Conservation (phyloP, 2,329 filamentous ascomycete species). For the Trichoderma polysporum region DNA sequence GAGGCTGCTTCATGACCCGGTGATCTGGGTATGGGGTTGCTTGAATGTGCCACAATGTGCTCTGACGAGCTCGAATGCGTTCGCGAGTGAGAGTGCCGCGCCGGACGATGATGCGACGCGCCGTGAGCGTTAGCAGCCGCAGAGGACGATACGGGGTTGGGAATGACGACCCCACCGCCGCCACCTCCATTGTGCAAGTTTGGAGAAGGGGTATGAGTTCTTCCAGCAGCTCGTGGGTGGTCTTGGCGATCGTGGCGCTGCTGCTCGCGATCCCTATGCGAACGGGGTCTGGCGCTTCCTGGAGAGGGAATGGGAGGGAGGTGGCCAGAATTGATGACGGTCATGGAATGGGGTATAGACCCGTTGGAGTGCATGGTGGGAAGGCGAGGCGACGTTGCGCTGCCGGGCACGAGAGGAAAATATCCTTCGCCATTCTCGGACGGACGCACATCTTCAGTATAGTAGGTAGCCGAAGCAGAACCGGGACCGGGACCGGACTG, state of each 20-base stretch:
- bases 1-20: conserved; percentile 49
- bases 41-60: conserved; percentile 53
- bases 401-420: conserved; percentile 63
- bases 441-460: conserved; percentile 63
- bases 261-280: conserved; percentile 49
- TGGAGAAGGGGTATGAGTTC: conserved; percentile 80
- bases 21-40: conserved; percentile 51
- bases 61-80: conserved; percentile 61
- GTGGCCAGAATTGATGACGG: conserved; percentile 77
- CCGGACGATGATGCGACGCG: conserved; percentile 36
- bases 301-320: conserved; percentile 80
- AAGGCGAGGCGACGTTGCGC: conserved; percentile 42
- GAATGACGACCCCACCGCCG: conserved; percentile 27
- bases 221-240: conserved; percentile 61
- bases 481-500: conserved; percentile 19
- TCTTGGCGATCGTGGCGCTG: conserved; percentile 45
- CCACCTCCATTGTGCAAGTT: conserved; percentile 53
- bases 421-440: conserved; percentile 74
- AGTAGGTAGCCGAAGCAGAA: conserved; percentile 49
- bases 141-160: conserved; percentile 40
- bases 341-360: conserved; percentile 62
- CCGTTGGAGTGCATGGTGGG: conserved; percentile 37
- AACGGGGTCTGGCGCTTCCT: conserved; percentile 59
- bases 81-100: conserved; percentile 49
- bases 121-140: conserved; percentile 36